phyloP scores from a whole-genome alignment of 805 yeast genomes.

The Kazachstania martiniae region DNA sequence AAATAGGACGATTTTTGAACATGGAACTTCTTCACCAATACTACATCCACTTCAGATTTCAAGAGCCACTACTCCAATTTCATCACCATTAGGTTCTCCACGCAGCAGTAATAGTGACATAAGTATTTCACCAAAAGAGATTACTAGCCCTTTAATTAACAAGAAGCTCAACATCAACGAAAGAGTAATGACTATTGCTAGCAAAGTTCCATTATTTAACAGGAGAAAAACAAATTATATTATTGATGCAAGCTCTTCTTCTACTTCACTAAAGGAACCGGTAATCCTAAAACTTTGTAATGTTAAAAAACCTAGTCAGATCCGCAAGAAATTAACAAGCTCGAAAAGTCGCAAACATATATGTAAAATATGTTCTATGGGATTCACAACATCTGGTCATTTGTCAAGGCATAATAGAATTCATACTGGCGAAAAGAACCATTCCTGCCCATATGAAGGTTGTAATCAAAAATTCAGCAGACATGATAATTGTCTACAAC shows the following conservation, averaged over 20 bases:
- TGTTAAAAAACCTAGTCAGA: background rate
- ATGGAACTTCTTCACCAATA: background rate
- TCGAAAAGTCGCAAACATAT: slow-evolving; percentile 13
- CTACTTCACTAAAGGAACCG: no score
- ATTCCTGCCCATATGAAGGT: slow-evolving; percentile 67
- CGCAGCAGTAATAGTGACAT: no score
- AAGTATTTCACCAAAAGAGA: no score
- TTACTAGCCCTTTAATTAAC: background rate
- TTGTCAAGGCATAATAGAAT: slow-evolving; percentile 79
- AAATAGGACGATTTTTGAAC: slow-evolving; percentile 5
- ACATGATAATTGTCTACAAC: slow-evolving; percentile 92
- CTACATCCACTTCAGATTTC: background rate
- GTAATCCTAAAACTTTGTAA: slow-evolving; percentile 2
- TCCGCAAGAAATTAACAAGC: background rate
- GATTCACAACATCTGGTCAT: slow-evolving; percentile 83
- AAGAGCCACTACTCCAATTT: background rate
- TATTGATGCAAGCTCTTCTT: background rate
- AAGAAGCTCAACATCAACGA: background rate
- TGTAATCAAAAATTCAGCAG: slow-evolving; percentile 80
- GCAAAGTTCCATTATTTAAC: slow-evolving; percentile 2
- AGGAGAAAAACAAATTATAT: background rate
- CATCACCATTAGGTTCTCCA: background rate
- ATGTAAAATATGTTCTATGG: slow-evolving; percentile 24
- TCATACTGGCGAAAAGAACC: slow-evolving; percentile 87
- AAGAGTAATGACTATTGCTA: slow-evolving; percentile 2